Evolutionary conservation across 2,329 filamentous ascomycete species (phyloP).

Genomic region (Sarocladium oryzae): DNA sequence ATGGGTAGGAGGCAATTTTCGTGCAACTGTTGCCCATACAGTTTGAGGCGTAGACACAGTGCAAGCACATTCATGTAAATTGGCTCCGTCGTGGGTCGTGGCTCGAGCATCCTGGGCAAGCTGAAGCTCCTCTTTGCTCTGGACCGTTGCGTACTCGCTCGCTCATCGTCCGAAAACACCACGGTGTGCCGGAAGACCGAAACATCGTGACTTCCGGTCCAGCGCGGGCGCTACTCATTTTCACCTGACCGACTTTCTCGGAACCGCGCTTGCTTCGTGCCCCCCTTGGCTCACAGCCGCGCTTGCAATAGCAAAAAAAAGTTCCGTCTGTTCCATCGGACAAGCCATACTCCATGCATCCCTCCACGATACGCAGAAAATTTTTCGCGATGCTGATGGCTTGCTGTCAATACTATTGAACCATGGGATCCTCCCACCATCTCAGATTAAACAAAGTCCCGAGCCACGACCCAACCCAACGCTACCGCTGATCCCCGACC

Average conservation of each 20-base stretch:
- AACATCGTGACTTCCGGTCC: slow-evolving; percentile 7
- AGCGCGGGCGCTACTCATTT: slow-evolving; percentile 4
- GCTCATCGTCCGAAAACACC: slow-evolving; percentile 4
- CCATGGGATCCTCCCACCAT: slow-evolving; percentile 8
- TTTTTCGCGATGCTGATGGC: not conserved
- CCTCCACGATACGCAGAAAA: not conserved
- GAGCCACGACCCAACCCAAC: not conserved
- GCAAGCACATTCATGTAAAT: not conserved
- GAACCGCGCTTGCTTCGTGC: not conserved
- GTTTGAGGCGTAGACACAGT: too few species aligned
- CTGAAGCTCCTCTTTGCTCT: slow-evolving; percentile 2
- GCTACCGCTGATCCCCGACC: not conserved
- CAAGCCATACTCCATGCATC: not conserved
- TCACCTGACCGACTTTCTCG: slow-evolving; percentile 8
- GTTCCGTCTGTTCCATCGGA: too few species aligned
- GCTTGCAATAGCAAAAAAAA: not conserved
- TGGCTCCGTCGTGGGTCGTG: not conserved
- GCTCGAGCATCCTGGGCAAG: not conserved
- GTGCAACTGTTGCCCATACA: too few species aligned
- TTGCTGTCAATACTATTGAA: not conserved
- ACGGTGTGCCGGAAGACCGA: slow-evolving; percentile 5
- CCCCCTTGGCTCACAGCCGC: too few species aligned
- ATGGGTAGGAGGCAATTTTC: not conserved
- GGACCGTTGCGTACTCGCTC: not conserved
- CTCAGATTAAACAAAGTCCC: not conserved